phyloP scores from a whole-genome alignment of 306 rosid genomes.

The Castanea crenata region DNA sequence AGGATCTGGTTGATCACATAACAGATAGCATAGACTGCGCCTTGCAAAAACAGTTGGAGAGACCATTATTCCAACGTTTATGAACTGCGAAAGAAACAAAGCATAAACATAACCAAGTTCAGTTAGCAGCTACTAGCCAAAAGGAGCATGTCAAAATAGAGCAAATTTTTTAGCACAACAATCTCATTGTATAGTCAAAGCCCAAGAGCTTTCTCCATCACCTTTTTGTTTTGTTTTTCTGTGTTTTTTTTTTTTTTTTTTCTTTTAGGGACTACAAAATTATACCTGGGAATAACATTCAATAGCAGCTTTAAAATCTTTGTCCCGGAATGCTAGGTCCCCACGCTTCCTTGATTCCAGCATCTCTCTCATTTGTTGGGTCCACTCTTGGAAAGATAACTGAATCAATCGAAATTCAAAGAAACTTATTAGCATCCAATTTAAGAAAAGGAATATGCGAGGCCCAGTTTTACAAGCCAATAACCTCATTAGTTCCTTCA shows the following conservation, averaged over 20 bases:
- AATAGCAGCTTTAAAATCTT: slow-evolving; percentile 78
- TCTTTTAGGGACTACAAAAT: slow-evolving; percentile 2
- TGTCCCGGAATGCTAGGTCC: slow-evolving; percentile 88
- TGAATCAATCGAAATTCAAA: slow-evolving; percentile 41
- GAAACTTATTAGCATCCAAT: slow-evolving; percentile 25
- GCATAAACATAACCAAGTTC: background rate
- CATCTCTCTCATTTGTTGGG: slow-evolving; percentile 97
- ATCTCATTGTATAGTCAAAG: background rate
- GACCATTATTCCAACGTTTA: slow-evolving; percentile 89
- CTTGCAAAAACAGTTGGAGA: slow-evolving; percentile 95
- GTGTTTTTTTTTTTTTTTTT: background rate
- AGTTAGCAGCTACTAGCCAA: background rate
- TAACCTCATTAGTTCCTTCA: slow-evolving; percentile 96
- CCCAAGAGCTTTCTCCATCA: background rate
- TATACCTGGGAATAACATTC: slow-evolving; percentile 95
- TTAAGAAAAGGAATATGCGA: slow-evolving; percentile 17
- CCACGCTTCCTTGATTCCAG: slow-evolving; percentile 96
- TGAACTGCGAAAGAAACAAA: slow-evolving; percentile 54
- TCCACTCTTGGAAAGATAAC: slow-evolving; percentile 99
- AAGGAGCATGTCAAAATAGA: background rate
- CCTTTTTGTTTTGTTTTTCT: too few species aligned
- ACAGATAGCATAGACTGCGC: slow-evolving; percentile 88
- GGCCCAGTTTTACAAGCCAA: slow-evolving; percentile 7
- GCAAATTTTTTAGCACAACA: background rate
- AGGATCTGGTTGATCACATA: slow-evolving; percentile 87